Base-by-base conservation (phyloP, 805 yeast genomes). In the Myxozyma udenii region DNA sequence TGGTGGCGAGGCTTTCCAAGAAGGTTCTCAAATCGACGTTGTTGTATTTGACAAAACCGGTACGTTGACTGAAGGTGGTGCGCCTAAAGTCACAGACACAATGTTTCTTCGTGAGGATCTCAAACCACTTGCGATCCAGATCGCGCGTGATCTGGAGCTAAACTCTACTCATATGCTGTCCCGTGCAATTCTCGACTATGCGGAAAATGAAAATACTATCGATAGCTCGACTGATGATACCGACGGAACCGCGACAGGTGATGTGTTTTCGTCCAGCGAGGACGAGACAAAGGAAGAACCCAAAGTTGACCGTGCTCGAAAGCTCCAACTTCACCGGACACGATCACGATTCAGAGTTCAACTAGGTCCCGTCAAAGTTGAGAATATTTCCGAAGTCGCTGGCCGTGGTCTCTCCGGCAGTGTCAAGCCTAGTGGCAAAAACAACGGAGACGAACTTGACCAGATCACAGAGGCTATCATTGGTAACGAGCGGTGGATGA, bases 41-140 rank as follows among this genome's bases (percentile, higher is more conserved):
- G 77, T 84, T 6, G 84, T 89, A 60, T 85, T 85, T 63, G 93
- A 85, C 67, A 85, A 85, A 60, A 85, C 91, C 0, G 93, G 91
- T 1, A 85, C 93, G 0, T 69, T 85, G 57, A 85, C 93, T 0
- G 69, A 68, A 50, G 81, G 81, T 22, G 87, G 87, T 1, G 78
- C 78, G 32, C 73, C 81, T 38, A 69, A 69, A 43, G 76, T 85
- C 11, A 79, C 85, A 0, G 79, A 83, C 60, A 74, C 68, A 57
- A 59, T 9, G 55, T 67, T 5, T 55, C 50, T 33, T 60, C 57
- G n/a, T 52, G 50, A 7, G 60, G 64, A 39, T 22, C 37, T 41
- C 52, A 50, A n/a, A 37, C 35, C 44, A 19, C 61, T 68, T 46
- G 71, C 72, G 2, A 61, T 77, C 3, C 84, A 82, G 63, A 66